These are phyloP conservation scores for Pichia nanzhaoensis DNA, from an alignment of 805 yeast species.

Conservation along the genomic window DNA sequence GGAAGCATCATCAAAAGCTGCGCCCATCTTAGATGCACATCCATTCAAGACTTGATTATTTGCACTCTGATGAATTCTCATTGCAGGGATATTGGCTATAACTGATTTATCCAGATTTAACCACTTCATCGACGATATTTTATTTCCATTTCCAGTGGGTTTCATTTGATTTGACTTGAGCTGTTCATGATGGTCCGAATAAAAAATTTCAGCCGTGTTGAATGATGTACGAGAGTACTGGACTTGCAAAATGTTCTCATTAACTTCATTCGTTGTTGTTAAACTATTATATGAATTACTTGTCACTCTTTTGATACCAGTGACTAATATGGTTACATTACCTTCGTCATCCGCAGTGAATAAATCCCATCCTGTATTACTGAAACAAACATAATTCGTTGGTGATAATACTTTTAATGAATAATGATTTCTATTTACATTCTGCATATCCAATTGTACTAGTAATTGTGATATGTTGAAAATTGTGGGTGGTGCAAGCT, in stretches of 20 bases:
- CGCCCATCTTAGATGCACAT: constrained; percentile 31
- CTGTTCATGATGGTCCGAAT: constrained; percentile 32
- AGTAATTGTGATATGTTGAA: constrained; percentile 1
- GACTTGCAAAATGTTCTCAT: constrained; percentile 28
- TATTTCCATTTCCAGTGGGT: constrained; percentile 22
- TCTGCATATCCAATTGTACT: neutral
- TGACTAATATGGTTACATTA: constrained; percentile 47
- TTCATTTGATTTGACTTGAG: constrained; percentile 14
- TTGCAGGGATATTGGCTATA: constrained; percentile 54
- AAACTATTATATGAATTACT: constrained; percentile 13
- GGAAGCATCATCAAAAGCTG: constrained; percentile 29
- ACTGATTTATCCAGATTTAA: constrained; percentile 64
- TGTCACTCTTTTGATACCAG: constrained; percentile 38
- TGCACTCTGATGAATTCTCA: constrained; percentile 26
- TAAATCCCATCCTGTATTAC: constrained; percentile 71
- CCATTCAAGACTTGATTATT: constrained; percentile 28
- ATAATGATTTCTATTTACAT: neutral
- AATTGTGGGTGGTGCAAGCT: constrained; percentile 50
- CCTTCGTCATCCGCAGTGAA: constrained; percentile 75
- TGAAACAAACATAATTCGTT: constrained; percentile 53
- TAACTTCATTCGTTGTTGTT: constrained; percentile 33
- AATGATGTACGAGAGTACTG: constrained; percentile 33
- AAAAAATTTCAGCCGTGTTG: constrained; percentile 39
- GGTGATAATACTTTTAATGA: constrained; percentile 12
- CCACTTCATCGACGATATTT: constrained; percentile 58